phyloP scores from a whole-genome alignment of 192 early-diverging fungal genomes.

The Coemansia javaensis region DNA sequence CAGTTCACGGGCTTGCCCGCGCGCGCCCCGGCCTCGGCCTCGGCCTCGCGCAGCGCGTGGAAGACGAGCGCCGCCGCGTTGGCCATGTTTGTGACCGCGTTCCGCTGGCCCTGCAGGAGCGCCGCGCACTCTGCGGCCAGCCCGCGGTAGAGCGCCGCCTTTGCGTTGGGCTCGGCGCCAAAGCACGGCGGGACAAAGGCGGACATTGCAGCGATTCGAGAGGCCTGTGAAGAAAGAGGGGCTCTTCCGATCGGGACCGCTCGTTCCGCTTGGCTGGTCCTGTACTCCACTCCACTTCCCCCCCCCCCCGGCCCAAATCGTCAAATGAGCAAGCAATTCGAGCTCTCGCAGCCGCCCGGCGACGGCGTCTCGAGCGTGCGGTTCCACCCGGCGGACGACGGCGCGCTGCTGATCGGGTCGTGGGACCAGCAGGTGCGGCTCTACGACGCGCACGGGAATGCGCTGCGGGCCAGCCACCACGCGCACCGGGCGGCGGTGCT shows the following conservation, averaged over 20 bases:
- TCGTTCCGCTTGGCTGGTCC: background rate
- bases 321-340: constrained; percentile 54
- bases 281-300: too few relatives aligned
- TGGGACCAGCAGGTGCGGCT: constrained; percentile 90
- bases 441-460: constrained; percentile 71
- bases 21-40: constrained; percentile 56
- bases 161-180: constrained; percentile 42
- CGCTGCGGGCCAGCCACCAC: constrained; percentile 52
- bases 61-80: constrained; percentile 78
- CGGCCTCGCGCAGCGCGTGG: constrained; percentile 66
- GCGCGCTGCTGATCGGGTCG: constrained; percentile 70
- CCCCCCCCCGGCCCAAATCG: too few relatives aligned
- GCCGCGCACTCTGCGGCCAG: constrained; percentile 55
- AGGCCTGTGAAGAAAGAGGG: background rate
- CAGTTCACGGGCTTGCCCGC: constrained; percentile 65
- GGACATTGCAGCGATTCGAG: constrained; percentile 17
- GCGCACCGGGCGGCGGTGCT: constrained; percentile 70
- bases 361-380: constrained; percentile 78
- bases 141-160: constrained; percentile 68
- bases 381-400: constrained; percentile 66
- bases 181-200: constrained; percentile 46
- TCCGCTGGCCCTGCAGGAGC: constrained; percentile 66
- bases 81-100: constrained; percentile 72
- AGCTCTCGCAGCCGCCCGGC: constrained; percentile 73
- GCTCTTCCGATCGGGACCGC: background rate